A percentile compares a stretch with the other conserved stretches of the same genome.
Conservation (phyloP, 2,329 filamentous ascomycete species). For the Corniculantispora saksenae region DNA sequence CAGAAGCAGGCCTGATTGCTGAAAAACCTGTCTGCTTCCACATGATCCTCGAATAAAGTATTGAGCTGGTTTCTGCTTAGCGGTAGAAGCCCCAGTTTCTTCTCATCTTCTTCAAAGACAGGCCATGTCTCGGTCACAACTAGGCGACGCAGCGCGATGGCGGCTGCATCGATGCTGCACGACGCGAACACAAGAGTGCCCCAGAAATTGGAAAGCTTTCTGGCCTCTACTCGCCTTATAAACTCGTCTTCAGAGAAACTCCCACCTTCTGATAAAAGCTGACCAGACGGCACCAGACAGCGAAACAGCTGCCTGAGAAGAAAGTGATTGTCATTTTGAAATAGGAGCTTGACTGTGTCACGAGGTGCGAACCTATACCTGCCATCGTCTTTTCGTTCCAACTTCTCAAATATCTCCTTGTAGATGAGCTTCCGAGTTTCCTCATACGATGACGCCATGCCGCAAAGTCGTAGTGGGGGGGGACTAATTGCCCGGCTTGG, state of each 20-base stretch:
- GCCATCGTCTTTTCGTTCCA: conserved; percentile 25
- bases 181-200: conserved; percentile 34
- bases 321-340: conserved; percentile 20
- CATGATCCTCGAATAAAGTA: conserved; percentile 25
- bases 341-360: conserved; percentile 25
- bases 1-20: conserved; percentile 35
- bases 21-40: conserved; percentile 31
- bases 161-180: conserved; percentile 27
- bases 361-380: conserved; percentile 27
- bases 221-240: conserved; percentile 22
- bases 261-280: not conserved
- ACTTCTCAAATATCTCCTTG: conserved; percentile 19
- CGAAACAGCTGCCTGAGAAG: conserved; percentile 24
- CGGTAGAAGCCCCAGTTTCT: conserved; percentile 23
- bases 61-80: conserved; percentile 23
- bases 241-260: conserved; percentile 24
- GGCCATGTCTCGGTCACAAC: conserved; percentile 18
- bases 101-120: conserved; percentile 13
- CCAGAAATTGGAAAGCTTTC: conserved; percentile 33
- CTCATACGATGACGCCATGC: not conserved
- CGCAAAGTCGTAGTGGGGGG: not conserved
- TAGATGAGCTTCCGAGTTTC: not conserved
- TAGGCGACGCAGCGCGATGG: conserved; percentile 24
- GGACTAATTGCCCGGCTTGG: not conserved
- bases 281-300: conserved; percentile 4